These are phyloP conservation scores for Polyplosphaeria fusca DNA, from an alignment of 495 filamentous ascomycete species.

Conservation along the genomic window DNA sequence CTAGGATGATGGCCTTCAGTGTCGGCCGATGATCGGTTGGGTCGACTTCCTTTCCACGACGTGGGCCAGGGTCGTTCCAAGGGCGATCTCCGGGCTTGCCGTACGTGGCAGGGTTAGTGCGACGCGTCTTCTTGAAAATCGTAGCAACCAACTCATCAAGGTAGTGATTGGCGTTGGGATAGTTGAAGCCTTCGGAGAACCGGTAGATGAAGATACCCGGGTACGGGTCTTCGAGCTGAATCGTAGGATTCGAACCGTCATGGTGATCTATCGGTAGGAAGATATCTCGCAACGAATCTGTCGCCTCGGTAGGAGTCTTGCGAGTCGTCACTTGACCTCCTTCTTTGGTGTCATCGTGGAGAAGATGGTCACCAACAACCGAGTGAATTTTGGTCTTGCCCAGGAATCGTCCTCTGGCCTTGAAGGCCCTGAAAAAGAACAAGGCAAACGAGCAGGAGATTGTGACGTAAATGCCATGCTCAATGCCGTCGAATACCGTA, in stretches of 20 bases:
- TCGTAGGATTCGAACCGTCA: conserved; percentile 86
- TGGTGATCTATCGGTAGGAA: conserved; percentile 86
- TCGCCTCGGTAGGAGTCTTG: conserved; percentile 34
- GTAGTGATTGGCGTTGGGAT: conserved; percentile 90
- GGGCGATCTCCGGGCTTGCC: conserved; percentile 76
- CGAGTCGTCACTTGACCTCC: neutral
- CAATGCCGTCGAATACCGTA: conserved; percentile 83
- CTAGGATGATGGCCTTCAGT: conserved; percentile 88
- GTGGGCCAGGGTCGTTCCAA: conserved; percentile 92
- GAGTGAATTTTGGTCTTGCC: conserved; percentile 88
- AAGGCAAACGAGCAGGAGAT: conserved; percentile 70
- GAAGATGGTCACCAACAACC: conserved; percentile 74
- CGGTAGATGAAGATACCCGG: conserved; percentile 97
- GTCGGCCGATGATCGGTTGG: conserved; percentile 62
- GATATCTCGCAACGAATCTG: conserved; percentile 58
- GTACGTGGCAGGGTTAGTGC: conserved; percentile 66
- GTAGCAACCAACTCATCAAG: conserved; percentile 71
- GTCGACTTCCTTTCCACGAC: conserved; percentile 51
- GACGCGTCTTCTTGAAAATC: conserved; percentile 74
- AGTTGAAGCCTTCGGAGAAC: conserved; percentile 95
- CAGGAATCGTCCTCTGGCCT: conserved; percentile 81
- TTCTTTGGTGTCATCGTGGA: conserved; percentile 50
- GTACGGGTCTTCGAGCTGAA: conserved; percentile 75
- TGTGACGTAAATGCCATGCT: conserved; percentile 89
- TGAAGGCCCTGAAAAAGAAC: conserved; percentile 81